A percentile compares a stretch with the other conserved stretches of the same genome.
These are phyloP conservation scores for Barbarea vulgaris DNA, from an alignment of 345 rosid genomes.

Conservation along the genomic window DNA sequence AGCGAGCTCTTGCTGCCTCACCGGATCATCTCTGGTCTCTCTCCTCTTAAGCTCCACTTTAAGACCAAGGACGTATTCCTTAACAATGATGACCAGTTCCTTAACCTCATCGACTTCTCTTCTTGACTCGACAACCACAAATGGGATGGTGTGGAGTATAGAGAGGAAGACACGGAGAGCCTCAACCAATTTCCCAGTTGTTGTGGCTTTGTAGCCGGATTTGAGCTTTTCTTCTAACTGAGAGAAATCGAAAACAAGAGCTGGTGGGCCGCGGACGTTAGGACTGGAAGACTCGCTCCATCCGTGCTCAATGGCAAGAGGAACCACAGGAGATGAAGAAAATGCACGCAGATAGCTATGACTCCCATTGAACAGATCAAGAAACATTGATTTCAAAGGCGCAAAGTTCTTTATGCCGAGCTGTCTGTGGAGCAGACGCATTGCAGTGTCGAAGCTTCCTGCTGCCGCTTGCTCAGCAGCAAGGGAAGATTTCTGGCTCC, in stretches of 20 bases:
- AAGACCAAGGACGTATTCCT: conserved; percentile 86
- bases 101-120: conserved; percentile 98
- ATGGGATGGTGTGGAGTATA: conserved; percentile 91
- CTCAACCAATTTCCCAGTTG: conserved; percentile 73
- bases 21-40: conserved; percentile 68
- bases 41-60: conserved; percentile 87
- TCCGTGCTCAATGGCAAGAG: conserved; percentile 85
- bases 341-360: conserved; percentile 74
- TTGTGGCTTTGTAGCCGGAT: conserved; percentile 89
- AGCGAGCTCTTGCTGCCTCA: conserved; percentile 94
- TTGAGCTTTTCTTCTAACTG: conserved; percentile 90
- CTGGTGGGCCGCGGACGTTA: conserved; percentile 84
- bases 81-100: conserved; percentile 69
- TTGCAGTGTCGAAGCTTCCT: conserved; percentile 86
- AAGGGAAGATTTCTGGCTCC: conserved; percentile 79
- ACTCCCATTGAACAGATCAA: conserved; percentile 76
- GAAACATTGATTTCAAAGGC: conserved; percentile 68
- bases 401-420: conserved; percentile 76
- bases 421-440: conserved; percentile 83
- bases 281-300: conserved; percentile 85
- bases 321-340: conserved; percentile 77
- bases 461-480: conserved; percentile 94
- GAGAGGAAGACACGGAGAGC: conserved; percentile 74
- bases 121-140: conserved; percentile 90
- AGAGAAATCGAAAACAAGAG: conserved; percentile 70